Evolutionary conservation across 257 asterid genomes (phyloP).

Genomic region (Ehretia macrophylla): DNA sequence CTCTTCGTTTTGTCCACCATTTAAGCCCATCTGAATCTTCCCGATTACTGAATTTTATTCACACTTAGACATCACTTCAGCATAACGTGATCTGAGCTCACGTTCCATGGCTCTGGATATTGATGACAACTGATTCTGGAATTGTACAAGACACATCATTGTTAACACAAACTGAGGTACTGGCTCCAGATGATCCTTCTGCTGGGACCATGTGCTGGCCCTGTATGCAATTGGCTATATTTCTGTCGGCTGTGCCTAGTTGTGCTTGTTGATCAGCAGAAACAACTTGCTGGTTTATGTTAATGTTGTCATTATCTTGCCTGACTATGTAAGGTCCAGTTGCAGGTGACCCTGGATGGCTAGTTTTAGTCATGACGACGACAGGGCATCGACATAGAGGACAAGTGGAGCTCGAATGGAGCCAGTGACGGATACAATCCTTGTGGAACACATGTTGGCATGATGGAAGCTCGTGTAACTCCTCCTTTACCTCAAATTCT

Average conservation of each 20-base stretch:
- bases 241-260: neutral
- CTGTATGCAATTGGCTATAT: neutral
- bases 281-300: neutral
- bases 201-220: slow-evolving; percentile 8
- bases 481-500: slow-evolving; percentile 62
- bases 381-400: slow-evolving; percentile 68
- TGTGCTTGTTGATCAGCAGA: slow-evolving; percentile 13
- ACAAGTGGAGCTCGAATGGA: slow-evolving; percentile 59
- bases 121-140: slow-evolving; percentile 18
- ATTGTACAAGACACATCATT: neutral
- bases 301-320: slow-evolving; percentile 2
- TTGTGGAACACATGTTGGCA: slow-evolving; percentile 74
- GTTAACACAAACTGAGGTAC: slow-evolving; percentile 5
- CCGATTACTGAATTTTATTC: too few species aligned
- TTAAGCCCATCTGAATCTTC: too few species aligned
- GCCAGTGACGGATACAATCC: slow-evolving; percentile 69
- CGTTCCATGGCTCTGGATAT: slow-evolving; percentile 1
- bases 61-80: neutral
- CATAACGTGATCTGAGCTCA: neutral
- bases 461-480: slow-evolving; percentile 46
- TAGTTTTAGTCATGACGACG: slow-evolving; percentile 1
- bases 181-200: slow-evolving; percentile 25
- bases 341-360: slow-evolving; percentile 10
- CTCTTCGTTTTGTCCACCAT: too few species aligned
- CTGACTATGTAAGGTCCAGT: neutral